Conservation (phyloP, 352 stramenopile genomes). For the Globisporangium apiculatum region DNA sequence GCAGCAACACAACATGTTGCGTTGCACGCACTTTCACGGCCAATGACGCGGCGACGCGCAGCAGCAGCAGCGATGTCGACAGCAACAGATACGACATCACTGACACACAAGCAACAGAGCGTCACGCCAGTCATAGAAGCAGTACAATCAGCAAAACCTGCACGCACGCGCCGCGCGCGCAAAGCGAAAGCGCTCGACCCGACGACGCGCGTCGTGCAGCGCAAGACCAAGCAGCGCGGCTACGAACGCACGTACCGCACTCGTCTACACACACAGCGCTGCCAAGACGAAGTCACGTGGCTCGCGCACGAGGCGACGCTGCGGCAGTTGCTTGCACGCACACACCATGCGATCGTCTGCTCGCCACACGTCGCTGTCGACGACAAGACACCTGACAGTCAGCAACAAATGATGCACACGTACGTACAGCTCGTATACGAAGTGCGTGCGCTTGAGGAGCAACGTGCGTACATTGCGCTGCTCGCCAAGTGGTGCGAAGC, state of each 20-base stretch:
- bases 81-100: too few species aligned
- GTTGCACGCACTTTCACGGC: not conserved
- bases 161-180: not conserved
- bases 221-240: conserved; percentile 11
- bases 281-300: conserved; percentile 7
- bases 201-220: conserved; percentile 1
- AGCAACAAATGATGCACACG: not conserved
- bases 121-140: not conserved
- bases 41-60: not conserved
- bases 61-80: not conserved
- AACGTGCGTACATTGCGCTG: conserved; percentile 4
- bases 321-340: conserved; percentile 3
- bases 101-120: not conserved
- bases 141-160: not conserved
- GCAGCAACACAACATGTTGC: not conserved
- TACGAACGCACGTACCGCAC: conserved; percentile 11
- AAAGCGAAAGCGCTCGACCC: not conserved
- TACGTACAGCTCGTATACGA: conserved; percentile 5
- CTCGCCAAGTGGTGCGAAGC: conserved; percentile 4
- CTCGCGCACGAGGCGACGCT: conserved; percentile 4
- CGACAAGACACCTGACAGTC: too few species aligned
- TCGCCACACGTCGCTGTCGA: too few species aligned
- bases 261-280: conserved; percentile 4
- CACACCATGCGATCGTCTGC: not conserved
- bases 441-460: conserved; percentile 4